Percentiles rank a stretch among this genome's conserved stretches.
These are phyloP conservation scores for Straminergon stramineum DNA, from an alignment of 225 moss, liverwort and hornwort genomes.

Conservation along the genomic window DNA sequence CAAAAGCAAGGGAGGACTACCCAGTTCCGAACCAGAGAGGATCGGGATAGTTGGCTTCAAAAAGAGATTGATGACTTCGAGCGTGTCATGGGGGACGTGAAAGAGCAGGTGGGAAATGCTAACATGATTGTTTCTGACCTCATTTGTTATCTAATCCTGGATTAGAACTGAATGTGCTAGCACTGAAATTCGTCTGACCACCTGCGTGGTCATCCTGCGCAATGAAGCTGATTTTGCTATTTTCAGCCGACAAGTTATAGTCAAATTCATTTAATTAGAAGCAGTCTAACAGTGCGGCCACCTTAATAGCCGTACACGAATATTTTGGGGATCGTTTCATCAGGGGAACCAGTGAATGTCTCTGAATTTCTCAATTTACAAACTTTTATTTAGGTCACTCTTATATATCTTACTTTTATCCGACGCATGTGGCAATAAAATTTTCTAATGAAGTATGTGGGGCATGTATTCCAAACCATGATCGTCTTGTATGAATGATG, in stretches of 20 bases:
- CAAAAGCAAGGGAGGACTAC: constrained; percentile 95
- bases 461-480: not conserved
- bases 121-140: not conserved
- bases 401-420: not conserved
- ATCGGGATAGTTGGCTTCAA: constrained; percentile 79
- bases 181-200: not conserved
- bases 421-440: not conserved
- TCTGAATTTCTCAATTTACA: not conserved
- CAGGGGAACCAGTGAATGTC: not conserved
- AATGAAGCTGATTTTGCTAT: not conserved
- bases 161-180: not conserved
- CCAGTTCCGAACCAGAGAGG: constrained; percentile 67
- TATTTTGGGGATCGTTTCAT: not conserved
- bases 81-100: constrained; percentile 57
- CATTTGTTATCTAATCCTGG: not conserved
- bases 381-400: not conserved
- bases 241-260: not conserved
- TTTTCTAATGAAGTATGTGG: not conserved
- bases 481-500: not conserved
- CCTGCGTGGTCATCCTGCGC: not conserved
- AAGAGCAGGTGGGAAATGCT: constrained; percentile 48
- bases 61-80: constrained; percentile 74
- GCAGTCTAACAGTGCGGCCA: not conserved
- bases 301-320: not conserved
- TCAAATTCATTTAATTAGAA: not conserved